Conservation (phyloP, 2,329 filamentous ascomycete genomes). For the Fusarium sp. region DNA sequence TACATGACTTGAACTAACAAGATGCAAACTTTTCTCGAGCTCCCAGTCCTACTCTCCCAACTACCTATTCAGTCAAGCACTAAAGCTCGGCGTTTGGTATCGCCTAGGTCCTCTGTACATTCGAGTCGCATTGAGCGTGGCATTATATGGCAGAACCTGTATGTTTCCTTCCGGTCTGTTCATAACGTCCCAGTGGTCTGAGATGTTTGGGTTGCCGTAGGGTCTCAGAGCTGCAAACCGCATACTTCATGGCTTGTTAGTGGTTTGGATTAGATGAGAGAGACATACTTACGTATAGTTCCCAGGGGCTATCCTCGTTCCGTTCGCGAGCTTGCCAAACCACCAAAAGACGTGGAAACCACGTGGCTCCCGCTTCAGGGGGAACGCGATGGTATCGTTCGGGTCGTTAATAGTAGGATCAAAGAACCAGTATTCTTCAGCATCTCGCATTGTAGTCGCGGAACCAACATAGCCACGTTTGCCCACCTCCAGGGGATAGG, state of each 20-base stretch:
- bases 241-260: constrained; percentile 47
- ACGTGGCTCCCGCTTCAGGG: constrained; percentile 50
- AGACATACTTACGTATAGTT: constrained; percentile 53
- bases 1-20: not conserved
- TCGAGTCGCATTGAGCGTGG: constrained; percentile 42
- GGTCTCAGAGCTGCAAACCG: constrained; percentile 56
- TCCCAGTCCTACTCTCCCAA: not conserved
- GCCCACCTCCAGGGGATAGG: constrained; percentile 55
- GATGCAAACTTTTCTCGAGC: not conserved
- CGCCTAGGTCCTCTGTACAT: constrained; percentile 24
- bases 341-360: constrained; percentile 53
- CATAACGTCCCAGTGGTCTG: constrained; percentile 57
- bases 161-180: constrained; percentile 48
- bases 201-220: constrained; percentile 55
- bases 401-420: constrained; percentile 52
- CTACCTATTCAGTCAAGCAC: not conserved
- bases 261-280: not conserved
- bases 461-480: constrained; percentile 56
- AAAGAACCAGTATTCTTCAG: constrained; percentile 49
- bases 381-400: constrained; percentile 54
- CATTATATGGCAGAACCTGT: constrained; percentile 50
- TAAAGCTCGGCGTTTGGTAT: constrained; percentile 12
- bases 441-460: constrained; percentile 53
- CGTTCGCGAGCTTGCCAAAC: constrained; percentile 57
- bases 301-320: constrained; percentile 54